These are phyloP conservation scores for Chytriomyces sp. DNA, from an alignment of 192 early-diverging fungal genomes.

Conservation along the genomic window DNA sequence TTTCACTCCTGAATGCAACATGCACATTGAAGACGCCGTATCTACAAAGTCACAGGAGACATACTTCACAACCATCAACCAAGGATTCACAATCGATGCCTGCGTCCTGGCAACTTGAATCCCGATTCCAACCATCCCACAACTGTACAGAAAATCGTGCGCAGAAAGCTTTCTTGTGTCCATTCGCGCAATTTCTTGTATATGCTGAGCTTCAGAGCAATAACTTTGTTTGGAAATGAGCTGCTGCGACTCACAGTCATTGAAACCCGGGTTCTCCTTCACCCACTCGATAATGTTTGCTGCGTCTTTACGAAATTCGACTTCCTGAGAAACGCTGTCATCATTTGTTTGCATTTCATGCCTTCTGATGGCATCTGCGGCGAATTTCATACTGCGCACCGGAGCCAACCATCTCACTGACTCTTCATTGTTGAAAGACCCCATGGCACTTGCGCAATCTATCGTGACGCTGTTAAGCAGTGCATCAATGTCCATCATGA, in stretches of 20 bases:
- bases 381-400: not conserved
- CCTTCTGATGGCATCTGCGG: not conserved
- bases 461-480: not conserved
- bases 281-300: conserved; percentile 6
- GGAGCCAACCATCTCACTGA: conserved; percentile 7
- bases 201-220: not conserved
- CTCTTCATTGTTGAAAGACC: not conserved
- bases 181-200: not conserved
- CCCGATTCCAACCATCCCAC: conserved; percentile 4
- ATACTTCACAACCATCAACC: conserved; percentile 1
- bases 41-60: conserved; percentile 1
- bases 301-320: not conserved
- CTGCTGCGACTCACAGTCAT: too few relatives aligned
- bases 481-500: conserved; percentile 19
- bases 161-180: not conserved
- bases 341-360: not conserved
- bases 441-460: not conserved
- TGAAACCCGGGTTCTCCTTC: too few relatives aligned
- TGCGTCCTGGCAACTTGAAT: not conserved
- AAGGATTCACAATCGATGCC: conserved; percentile 15
- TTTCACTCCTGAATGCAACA: conserved; percentile 8
- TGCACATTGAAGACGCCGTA: conserved; percentile 12
- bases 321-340: not conserved
- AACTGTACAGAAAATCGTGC: conserved; percentile 4
- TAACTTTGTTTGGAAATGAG: not conserved